Base-by-base conservation (phyloP, 305 asterid species). In the Fraxinus baroniana region DNA sequence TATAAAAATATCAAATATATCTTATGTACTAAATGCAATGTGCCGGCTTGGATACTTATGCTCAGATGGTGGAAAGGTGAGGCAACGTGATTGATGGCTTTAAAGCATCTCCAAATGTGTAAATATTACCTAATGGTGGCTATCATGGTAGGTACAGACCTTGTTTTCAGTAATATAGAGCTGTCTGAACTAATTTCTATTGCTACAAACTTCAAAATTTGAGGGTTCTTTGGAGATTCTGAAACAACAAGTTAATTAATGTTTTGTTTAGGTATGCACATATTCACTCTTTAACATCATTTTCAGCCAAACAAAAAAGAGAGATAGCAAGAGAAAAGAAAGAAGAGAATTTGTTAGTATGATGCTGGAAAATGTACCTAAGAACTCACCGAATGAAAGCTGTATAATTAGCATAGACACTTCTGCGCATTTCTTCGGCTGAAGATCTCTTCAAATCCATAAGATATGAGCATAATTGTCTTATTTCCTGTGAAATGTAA, bases 401-500 rank as follows among this genome's bases (percentile, higher is more conserved):
- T 84, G 94, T 90, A 88, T 96, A 96, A 85, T 96, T 96, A 78
- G 98, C 98, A 86, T 92, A 96, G 60, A 96, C 99, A 89, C 99
- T 96, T 89, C 94, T 90, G 83, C 98, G 97, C 99, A 96, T 94
- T 90, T 94, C 99, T 89, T 96, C 99, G 71, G 99, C 99, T 82
- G 99, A 96, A 86, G 96, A 93, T 89, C 88, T 93, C 92, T 96
- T 96, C 88, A 96, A 91, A 86, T 96, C 99, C 91, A 94, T 87
- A 70, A 96, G 98, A 90, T 90, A 85, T 6, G 99, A 91, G 88
- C 98, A 94, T 78, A 96, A 85, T 83, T 94, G 99, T 86, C 98
- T 92, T 86, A 96, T 93, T 88, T 94, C 99, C 99, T 96, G 94
- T 84, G 82, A 82, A 86, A 68, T 22, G 80, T 60, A 4, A 70